Evolutionary conservation across 2,329 filamentous ascomycete species (phyloP), one percentile per base, ranked within the genome.

Genomic region (Aureobasidium sp.): DNA sequence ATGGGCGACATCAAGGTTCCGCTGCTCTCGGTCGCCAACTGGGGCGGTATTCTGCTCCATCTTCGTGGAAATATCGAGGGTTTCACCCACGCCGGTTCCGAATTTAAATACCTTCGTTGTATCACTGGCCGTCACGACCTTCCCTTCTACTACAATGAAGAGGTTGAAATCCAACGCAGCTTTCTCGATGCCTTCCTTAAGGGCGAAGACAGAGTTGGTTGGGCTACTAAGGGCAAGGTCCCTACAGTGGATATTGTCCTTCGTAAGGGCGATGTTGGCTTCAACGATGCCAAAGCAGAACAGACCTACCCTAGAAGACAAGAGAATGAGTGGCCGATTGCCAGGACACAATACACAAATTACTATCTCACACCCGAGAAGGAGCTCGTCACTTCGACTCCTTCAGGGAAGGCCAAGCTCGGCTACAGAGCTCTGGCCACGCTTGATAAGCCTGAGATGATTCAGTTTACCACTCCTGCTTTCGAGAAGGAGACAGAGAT

Each of bases 181-280:
- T 89, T 90, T 70, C 73, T 89, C 0, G 84, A 88, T 62, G 85
- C 86, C 0, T 90, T 89, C 68, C 78, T 90, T 44, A 89, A 88
- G 65, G 83, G 78, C 1, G 78, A 88, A 0, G 86, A 89, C 66
- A 73, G 75, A 0, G 76, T 76, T 0, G 84, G 84, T 14, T 87
- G 84, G 84, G 78, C 77, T 0, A 68, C 72, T 6, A 75, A 77
- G 11, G 83, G 85, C 27, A 82, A 83, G 61, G 73, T 86, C 0
- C 77, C 85, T 0, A 78, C 81, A 0, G 84, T 89, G 2, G 80
- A 78, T 37, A 68, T 88, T 0, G 78, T 83, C 0, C 73, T 89
- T 1, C 78, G 86, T n/a, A 85, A 86, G 68, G 85, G 86, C 1
- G 79, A 89, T 49, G 80, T 85, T 0, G 86, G 85, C 1, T 83